Base-by-base conservation (phyloP, 768 basidiomycete species). In the Hypholoma sublateritium region DNA sequence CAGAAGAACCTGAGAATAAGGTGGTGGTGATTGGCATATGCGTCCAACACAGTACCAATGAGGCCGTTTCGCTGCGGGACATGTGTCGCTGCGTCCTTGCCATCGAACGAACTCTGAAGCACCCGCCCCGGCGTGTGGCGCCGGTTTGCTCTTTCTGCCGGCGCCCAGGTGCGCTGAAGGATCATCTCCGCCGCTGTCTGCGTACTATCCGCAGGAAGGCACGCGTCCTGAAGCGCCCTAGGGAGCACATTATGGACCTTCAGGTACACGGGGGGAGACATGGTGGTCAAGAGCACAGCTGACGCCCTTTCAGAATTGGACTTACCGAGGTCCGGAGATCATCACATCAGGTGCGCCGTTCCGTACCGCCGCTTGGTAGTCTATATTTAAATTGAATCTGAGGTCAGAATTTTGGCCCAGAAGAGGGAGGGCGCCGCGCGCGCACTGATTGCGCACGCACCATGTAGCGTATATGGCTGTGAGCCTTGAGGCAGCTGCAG, bases 211-310 rank as follows among this genome's bases (percentile, higher is more conserved):
- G 17, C 17, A 16, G 12, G 22, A 8, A 21, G 3, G 25, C 16
- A 19, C 16, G 36, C 1, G 28, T 25, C 12, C 19, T 32, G 22
- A 21, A 50, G 36, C 13, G 35, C 9, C 5, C 32, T 28, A 16
- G 48, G 48, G 5, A 12, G n/a, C 7, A 50, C 50, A n/a, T 50
- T 21, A 9, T 35, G 35, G 24, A 50, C n/a, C 37, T 50, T 50
- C 21, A 50, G 17, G n/a, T 50, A 50, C 22, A 50, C 37, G 50
- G 50, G 50, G 14, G 35, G 19, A 21, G 50, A 35, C 50, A 50
- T 50, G 46, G 28, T 32, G 9, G n/a, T n/a, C n/a, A n/a, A n/a
- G n/a, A n/a, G n/a, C n/a, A n/a, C 28, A 32, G 28, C 28, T 6
- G 28, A 32, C 28, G 6, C 9, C 9, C 6, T 32, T 5, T 32